Percentiles rank a stretch among this genome's conserved stretches.
phyloP scores from a whole-genome alignment of 257 asterid species.

The Nicotiana paniculata region DNA sequence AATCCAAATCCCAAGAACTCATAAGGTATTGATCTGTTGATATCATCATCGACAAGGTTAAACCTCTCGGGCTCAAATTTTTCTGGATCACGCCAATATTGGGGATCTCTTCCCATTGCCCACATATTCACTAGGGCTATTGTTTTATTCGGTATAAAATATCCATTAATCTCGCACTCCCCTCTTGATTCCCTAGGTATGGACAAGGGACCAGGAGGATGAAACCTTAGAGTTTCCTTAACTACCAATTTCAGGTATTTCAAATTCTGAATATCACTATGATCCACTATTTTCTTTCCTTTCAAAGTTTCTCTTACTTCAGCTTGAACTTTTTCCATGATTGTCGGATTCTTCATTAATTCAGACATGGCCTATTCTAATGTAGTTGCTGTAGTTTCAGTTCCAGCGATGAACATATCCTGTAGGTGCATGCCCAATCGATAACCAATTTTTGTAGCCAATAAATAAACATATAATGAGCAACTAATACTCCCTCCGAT shows the following conservation, averaged over 20 bases:
- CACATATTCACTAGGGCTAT: conserved; percentile 17
- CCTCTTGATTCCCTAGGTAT: conserved; percentile 26
- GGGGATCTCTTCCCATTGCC: conserved; percentile 28
- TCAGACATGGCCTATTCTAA: conserved; percentile 39
- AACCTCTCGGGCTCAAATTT: conserved; percentile 10
- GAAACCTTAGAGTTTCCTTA: conserved; percentile 29
- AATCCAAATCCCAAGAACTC: conserved; percentile 29
- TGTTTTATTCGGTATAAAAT: neutral
- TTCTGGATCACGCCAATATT: conserved; percentile 3
- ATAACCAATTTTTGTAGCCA: too few relatives aligned
- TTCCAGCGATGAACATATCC: conserved; percentile 1
- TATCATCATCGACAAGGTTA: neutral
- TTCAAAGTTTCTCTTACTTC: neutral
- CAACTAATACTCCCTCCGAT: too few relatives aligned
- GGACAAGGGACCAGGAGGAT: conserved; percentile 26
- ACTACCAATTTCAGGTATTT: neutral
- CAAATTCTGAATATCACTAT: neutral
- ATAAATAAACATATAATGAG: too few relatives aligned
- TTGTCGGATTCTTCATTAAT: conserved; percentile 14
- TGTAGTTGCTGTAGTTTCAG: conserved; percentile 16
- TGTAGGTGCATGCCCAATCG: too few relatives aligned
- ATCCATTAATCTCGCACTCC: conserved; percentile 16
- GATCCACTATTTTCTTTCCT: neutral
- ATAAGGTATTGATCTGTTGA: too few relatives aligned
- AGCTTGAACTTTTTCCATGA: too few relatives aligned